These are phyloP conservation scores for Diaporthe nobilis DNA, from an alignment of 2,329 filamentous ascomycete genomes.

Conservation along the genomic window DNA sequence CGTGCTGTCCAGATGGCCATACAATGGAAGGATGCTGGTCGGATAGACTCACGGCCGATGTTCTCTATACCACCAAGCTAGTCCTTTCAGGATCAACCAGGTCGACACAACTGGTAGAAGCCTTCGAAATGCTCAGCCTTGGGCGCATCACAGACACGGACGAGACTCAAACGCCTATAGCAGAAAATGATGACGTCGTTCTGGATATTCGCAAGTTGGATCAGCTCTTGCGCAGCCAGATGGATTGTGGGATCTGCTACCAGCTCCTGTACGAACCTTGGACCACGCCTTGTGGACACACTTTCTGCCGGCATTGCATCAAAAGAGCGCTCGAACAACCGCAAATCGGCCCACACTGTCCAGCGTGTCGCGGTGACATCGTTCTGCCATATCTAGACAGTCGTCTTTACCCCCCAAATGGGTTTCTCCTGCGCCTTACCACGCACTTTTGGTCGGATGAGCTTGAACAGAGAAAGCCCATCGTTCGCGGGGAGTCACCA, in stretches of 20 bases:
- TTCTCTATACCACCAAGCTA: slow-evolving; percentile 72
- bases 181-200: slow-evolving; percentile 48
- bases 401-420: slow-evolving; percentile 68
- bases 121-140: slow-evolving; percentile 75
- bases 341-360: slow-evolving; percentile 75
- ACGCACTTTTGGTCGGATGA: slow-evolving; percentile 78
- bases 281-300: slow-evolving; percentile 90
- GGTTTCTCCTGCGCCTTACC: slow-evolving; percentile 73
- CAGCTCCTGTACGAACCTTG: slow-evolving; percentile 84
- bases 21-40: slow-evolving; percentile 81
- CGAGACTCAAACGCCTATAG: slow-evolving; percentile 56
- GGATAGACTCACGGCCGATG: slow-evolving; percentile 82
- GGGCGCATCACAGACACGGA: slow-evolving; percentile 68
- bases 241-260: slow-evolving; percentile 93
- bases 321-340: slow-evolving; percentile 80
- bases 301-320: slow-evolving; percentile 86
- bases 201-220: slow-evolving; percentile 69
- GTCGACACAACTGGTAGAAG: slow-evolving; percentile 70
- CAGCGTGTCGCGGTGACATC: slow-evolving; percentile 81
- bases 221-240: slow-evolving; percentile 74
- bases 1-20: slow-evolving; percentile 80
- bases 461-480: slow-evolving; percentile 69
- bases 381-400: slow-evolving; percentile 61
- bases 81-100: slow-evolving; percentile 64
- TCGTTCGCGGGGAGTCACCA: slow-evolving; percentile 70